These are phyloP conservation scores for Ophioceras dolichostomum DNA, from an alignment of 2,329 filamentous ascomycete species.

Conservation along the genomic window DNA sequence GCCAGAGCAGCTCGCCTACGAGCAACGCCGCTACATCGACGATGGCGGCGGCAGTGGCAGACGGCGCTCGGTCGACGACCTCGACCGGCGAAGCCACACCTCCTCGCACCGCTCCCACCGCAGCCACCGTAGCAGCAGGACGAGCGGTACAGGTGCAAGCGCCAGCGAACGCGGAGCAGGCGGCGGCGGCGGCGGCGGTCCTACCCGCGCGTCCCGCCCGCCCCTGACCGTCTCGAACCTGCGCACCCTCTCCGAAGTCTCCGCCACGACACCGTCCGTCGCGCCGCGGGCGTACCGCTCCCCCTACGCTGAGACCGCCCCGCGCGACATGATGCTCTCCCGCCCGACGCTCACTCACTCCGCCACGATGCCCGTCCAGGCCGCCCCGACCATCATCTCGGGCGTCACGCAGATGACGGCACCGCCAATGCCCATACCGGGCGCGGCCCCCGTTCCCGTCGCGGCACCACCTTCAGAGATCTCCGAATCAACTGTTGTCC, in stretches of 20 bases:
- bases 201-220: constrained; percentile 13
- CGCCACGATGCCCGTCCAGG: constrained; percentile 13
- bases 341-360: constrained; percentile 21
- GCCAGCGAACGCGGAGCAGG: constrained; percentile 9
- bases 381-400: neutral
- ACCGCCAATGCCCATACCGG: neutral
- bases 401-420: neutral
- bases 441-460: neutral
- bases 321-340: constrained; percentile 22
- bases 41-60: constrained; percentile 8
- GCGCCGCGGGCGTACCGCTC: constrained; percentile 21
- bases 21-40: constrained; percentile 11
- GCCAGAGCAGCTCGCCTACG: constrained; percentile 5
- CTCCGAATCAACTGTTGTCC: constrained; percentile 4
- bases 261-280: constrained; percentile 31
- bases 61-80: constrained; percentile 15
- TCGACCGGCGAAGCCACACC: constrained; percentile 12
- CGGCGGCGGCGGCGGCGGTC: constrained; percentile 8
- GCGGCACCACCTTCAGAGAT: neutral
- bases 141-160: constrained; percentile 17
- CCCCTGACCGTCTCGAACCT: constrained; percentile 41
- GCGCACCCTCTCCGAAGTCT: constrained; percentile 38
- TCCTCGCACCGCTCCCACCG: constrained; percentile 25
- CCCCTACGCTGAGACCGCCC: constrained; percentile 30
- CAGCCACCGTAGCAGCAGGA: constrained; percentile 25